These are phyloP conservation scores for Croton laevigatus DNA, from an alignment of 441 rosid species.

Conservation along the genomic window DNA sequence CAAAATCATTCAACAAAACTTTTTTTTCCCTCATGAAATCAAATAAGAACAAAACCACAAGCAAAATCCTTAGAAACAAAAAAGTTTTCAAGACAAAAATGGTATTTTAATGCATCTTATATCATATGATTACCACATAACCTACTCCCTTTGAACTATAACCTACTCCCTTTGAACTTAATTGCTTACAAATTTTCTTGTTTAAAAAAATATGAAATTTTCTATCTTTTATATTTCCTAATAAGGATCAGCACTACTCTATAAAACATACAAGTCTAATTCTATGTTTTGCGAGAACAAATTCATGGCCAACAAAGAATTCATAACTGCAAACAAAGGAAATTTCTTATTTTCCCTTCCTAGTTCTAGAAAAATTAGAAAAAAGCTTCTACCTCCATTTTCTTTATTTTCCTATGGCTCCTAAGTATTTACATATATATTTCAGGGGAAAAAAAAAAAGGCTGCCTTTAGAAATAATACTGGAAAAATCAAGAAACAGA, in stretches of 20 bases:
- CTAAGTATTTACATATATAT: not conserved
- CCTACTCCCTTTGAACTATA: not conserved
- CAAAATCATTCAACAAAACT: not conserved
- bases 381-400: not conserved
- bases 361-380: not conserved
- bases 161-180: too few relatives aligned
- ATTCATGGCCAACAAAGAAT: slow-evolving; percentile 2
- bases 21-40: not conserved
- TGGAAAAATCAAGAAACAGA: not conserved
- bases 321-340: not conserved
- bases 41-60: not conserved
- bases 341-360: not conserved
- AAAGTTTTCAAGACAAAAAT: not conserved
- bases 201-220: not conserved
- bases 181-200: not conserved
- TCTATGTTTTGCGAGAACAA: not conserved
- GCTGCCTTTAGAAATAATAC: not conserved
- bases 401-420: not conserved
- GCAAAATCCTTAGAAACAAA: not conserved
- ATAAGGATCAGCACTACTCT: not conserved
- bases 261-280: too few relatives aligned
- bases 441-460: too few relatives aligned
- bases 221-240: not conserved
- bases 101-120: not conserved
- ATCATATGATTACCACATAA: not conserved